Percentiles rank a stretch among this genome's conserved stretches.
phyloP scores from a whole-genome alignment of 2,329 filamentous ascomycete genomes.

The Aspergillus fischeri region DNA sequence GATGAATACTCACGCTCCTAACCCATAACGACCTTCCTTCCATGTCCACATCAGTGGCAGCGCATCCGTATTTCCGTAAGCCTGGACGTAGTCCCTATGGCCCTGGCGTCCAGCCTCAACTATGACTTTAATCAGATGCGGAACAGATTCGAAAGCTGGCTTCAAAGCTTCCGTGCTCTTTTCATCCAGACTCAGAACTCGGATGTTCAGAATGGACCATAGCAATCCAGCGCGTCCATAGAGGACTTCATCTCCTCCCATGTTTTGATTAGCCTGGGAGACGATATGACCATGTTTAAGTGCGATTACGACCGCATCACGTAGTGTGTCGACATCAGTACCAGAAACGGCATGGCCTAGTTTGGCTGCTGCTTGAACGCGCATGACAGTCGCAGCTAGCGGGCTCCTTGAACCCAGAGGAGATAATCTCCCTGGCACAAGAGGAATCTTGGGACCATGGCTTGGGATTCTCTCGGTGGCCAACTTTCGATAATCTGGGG shows the following conservation, averaged over 20 bases:
- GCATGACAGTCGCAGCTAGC: conserved; percentile 19
- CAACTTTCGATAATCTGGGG: conserved; percentile 22
- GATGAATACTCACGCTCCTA: conserved; percentile 34
- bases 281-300: conserved; percentile 26
- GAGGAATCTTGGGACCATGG: conserved; percentile 20
- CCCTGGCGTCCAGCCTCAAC: conserved; percentile 32
- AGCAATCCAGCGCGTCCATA: conserved; percentile 38
- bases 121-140: conserved; percentile 29
- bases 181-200: conserved; percentile 22
- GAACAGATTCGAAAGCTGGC: conserved; percentile 25
- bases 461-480: conserved; percentile 26
- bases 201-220: conserved; percentile 33
- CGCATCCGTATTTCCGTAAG: conserved; percentile 26
- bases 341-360: conserved; percentile 17
- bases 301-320: conserved; percentile 25
- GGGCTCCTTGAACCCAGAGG: conserved; percentile 31
- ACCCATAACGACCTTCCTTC: conserved; percentile 32
- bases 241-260: conserved; percentile 37
- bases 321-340: conserved; percentile 28
- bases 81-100: conserved; percentile 24
- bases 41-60: conserved; percentile 41
- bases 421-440: conserved; percentile 28
- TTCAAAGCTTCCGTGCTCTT: conserved; percentile 16
- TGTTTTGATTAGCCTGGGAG: conserved; percentile 20
- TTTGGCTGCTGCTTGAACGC: conserved; percentile 16